Base-by-base conservation (phyloP, 2,329 filamentous ascomycete genomes). In the Lecanoromycetidae sp. region DNA sequence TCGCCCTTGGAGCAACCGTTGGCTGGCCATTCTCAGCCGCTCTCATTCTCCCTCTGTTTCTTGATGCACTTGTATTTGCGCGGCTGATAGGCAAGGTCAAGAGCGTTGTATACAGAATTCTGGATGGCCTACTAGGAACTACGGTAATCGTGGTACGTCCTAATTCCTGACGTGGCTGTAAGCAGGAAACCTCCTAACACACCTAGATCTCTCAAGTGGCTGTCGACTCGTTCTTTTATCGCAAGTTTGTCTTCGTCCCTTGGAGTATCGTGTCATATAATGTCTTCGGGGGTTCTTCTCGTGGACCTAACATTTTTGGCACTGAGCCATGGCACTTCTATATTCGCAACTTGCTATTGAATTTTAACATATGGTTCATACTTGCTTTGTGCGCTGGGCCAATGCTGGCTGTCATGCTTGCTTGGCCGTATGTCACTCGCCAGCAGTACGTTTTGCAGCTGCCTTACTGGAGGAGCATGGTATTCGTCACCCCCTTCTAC, bases 261-360 rank as follows among this genome's bases (percentile, higher is more conserved):
- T 84, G 87, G 73, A 95, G 95, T 60, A 96, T 98, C 58, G 80
- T 98, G 58, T 77, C 82, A 54, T 98, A 98, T 73, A 98, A 98
- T 61, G 78, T 98, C 35, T 90, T 98, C 61, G 84, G 84, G 6
- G 79, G 79, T 5, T 75, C 77, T 0, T 84, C 80, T 26, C 75
- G 72, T 60, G 91, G 90, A 0, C 91, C 91, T 0, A 77, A 94
- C 46, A 84, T 98, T 29, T 98, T 95, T 58, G 91, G 91, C 36
- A 93, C 86, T 1, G 91, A 98, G 65, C 86, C 90, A 1, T 96
- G 90, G 91, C 82, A 88, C 44, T 98, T 95, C 62, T 98, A 98
- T 65, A 72, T 94, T 57, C 84, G 85, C 57, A 98, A 98, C 58
- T 69, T 98, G 35, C 68, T 82, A 13, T 72, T 98, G 49, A 98